Percentiles rank a stretch among this genome's conserved stretches.
These are phyloP conservation scores for Hyphopichia homilentoma DNA, from an alignment of 805 yeast species.

Conservation along the genomic window DNA sequence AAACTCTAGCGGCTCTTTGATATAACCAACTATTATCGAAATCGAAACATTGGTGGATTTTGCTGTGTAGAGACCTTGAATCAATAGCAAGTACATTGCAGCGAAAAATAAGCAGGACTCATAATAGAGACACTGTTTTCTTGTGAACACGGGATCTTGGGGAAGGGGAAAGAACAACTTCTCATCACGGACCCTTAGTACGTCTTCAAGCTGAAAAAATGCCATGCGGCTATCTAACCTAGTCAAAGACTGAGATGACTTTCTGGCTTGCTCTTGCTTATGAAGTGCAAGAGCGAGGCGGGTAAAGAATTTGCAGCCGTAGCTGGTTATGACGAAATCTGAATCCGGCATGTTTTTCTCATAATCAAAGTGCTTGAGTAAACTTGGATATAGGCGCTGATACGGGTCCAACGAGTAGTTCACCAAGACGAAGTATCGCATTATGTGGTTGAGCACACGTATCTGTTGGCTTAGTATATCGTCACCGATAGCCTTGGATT, in stretches of 20 bases:
- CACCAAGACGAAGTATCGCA: constrained; percentile 1
- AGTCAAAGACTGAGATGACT: not conserved
- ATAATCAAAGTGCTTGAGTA: not conserved
- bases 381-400: too few species aligned
- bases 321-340: not conserved
- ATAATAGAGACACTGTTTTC: not conserved
- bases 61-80: not conserved
- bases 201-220: constrained; percentile 1
- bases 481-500: too few species aligned
- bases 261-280: too few species aligned
- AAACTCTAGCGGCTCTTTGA: constrained; percentile 1
- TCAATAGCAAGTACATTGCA: constrained; percentile 1
- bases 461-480: too few species aligned
- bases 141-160: too few species aligned
- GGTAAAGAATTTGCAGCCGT: not conserved
- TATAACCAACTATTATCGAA: not conserved
- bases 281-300: not conserved
- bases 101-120: constrained; percentile 1
- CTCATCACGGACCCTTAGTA: not conserved
- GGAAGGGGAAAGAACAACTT: too few species aligned
- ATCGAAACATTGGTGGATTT: not conserved
- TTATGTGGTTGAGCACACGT: not conserved
- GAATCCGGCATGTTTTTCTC: constrained; percentile 1
- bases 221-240: not conserved
- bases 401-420: not conserved